These are phyloP conservation scores for Hylodesmum podocarpum DNA, from an alignment of 306 rosid species.

Conservation along the genomic window DNA sequence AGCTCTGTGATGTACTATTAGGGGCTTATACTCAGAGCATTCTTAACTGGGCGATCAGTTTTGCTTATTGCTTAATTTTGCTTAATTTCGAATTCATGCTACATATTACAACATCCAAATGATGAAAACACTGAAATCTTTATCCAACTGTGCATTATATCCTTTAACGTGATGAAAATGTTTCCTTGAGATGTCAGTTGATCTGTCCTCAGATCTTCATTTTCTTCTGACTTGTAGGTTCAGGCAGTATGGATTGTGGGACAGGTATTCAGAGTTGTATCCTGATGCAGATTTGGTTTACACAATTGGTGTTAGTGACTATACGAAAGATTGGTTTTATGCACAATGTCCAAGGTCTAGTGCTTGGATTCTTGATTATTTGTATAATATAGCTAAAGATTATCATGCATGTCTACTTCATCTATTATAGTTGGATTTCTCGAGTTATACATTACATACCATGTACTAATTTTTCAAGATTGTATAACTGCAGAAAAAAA, in stretches of 20 bases:
- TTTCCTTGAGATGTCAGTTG: conserved; percentile 21
- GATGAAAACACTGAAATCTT: background rate
- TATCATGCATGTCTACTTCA: background rate
- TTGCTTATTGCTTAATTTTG: background rate
- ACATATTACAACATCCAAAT: background rate
- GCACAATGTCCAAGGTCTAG: conserved; percentile 80
- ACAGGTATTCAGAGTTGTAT: conserved; percentile 74
- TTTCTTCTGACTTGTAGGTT: conserved; percentile 50
- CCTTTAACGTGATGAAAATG: conserved; percentile 5
- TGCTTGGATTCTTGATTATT: background rate
- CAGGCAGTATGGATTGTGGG: conserved; percentile 93
- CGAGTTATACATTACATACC: background rate
- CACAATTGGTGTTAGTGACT: conserved; percentile 67
- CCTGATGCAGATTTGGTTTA: conserved; percentile 69
- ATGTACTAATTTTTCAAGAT: conserved; percentile 8
- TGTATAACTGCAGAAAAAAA: conserved; percentile 51
- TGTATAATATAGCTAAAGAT: conserved; percentile 9
- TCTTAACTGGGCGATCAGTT: background rate
- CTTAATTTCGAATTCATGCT: conserved; percentile 15
- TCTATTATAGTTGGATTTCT: conserved; percentile 18
- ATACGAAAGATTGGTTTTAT: conserved; percentile 72
- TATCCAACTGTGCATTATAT: conserved; percentile 19
- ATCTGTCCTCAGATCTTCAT: conserved; percentile 19
- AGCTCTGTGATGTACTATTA: conserved; percentile 3
- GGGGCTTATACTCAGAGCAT: background rate